Conservation (phyloP, 1,139 yeast species). For the Tardiomyces blankii region DNA sequence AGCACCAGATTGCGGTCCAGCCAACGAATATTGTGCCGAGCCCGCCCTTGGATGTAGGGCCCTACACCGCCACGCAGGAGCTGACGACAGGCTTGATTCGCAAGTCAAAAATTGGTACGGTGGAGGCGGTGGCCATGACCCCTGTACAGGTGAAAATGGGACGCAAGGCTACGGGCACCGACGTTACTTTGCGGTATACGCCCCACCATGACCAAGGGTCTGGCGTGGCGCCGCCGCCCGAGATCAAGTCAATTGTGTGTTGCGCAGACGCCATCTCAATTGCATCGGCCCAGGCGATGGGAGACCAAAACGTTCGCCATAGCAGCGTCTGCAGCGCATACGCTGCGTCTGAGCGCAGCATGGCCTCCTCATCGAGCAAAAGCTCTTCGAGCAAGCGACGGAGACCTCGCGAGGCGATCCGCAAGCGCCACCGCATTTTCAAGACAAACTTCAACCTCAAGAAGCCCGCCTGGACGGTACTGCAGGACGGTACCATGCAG, state of each 20-base stretch:
- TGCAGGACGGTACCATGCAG: neutral
- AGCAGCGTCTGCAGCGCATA: no score
- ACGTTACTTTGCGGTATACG: neutral
- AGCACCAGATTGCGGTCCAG: neutral
- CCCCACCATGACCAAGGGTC: neutral
- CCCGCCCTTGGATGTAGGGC: neutral
- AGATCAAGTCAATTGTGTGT: neutral
- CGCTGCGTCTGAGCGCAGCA: no score
- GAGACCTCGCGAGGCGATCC: neutral
- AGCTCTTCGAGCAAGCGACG: neutral
- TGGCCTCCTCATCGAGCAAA: neutral
- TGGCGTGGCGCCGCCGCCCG: neutral
- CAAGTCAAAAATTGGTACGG: neutral
- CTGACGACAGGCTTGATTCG: neutral
- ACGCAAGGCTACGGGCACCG: neutral
- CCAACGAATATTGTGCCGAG: neutral
- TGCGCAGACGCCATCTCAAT: neutral
- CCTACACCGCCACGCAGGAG: neutral
- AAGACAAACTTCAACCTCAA: neutral
- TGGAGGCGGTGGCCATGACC: neutral
- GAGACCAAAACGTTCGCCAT: no score
- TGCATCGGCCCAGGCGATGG: neutral
- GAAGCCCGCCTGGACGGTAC: neutral
- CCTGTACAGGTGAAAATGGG: neutral
- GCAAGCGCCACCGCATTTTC: neutral